Evolutionary conservation across 2,329 filamentous ascomycete genomes (phyloP).

Genomic region (Cytospora piceae): DNA sequence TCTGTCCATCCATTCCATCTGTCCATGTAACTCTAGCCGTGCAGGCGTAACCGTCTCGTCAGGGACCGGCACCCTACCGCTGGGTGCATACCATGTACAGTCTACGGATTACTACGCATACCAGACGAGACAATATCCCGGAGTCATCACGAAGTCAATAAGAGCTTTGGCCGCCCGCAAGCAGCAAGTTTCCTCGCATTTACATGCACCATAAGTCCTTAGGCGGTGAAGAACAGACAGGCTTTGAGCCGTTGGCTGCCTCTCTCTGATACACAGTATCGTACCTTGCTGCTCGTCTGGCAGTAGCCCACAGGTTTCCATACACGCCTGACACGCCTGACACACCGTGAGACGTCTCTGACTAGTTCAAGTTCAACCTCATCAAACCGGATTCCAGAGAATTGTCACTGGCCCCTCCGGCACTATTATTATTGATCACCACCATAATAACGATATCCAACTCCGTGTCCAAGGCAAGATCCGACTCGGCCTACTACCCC

Average conservation of each 20-base stretch:
- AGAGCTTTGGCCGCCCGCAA: neutral
- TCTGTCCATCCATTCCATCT: conserved; percentile 10
- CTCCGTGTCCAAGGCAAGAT: conserved; percentile 2
- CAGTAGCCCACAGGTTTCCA: conserved; percentile 16
- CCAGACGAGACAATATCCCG: neutral
- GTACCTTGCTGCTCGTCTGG: conserved; percentile 29
- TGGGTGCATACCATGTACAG: neutral
- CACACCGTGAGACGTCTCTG: conserved; percentile 20
- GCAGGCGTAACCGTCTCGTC: neutral
- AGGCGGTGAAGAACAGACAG: conserved; percentile 41
- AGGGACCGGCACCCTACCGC: neutral
- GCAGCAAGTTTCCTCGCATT: conserved; percentile 31
- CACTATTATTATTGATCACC: conserved; percentile 4
- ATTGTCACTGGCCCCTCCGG: conserved; percentile 13
- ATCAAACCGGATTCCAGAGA: conserved; percentile 23
- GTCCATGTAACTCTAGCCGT: conserved; percentile 12
- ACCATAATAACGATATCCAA: conserved; percentile 4
- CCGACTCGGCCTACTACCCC: conserved; percentile 14
- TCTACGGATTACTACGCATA: neutral
- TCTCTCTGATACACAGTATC: conserved; percentile 30
- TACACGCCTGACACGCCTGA: neutral
- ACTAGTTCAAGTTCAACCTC: conserved; percentile 2
- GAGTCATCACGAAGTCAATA: conserved; percentile 8
- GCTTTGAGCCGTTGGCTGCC: conserved; percentile 42
- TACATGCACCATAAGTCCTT: conserved; percentile 34